A percentile compares a stretch with the other conserved stretches of the same genome.
phyloP scores from a whole-genome alignment of 2,329 filamentous ascomycete species.

The Hortaea werneckii region DNA sequence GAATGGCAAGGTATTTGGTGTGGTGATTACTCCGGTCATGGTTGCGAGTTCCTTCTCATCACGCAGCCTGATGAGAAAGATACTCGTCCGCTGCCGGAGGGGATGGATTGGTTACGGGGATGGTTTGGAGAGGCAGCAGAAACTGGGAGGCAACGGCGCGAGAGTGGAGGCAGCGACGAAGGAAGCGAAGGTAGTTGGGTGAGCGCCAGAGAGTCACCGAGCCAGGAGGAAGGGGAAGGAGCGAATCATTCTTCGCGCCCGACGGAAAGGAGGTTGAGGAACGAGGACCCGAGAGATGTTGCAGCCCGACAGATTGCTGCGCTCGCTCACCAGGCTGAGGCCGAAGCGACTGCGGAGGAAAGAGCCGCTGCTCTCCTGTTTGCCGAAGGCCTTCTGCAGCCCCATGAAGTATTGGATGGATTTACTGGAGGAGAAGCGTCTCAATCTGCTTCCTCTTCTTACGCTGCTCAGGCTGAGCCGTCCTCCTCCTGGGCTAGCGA shows the following conservation, averaged over 20 bases:
- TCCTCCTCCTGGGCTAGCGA: neutral
- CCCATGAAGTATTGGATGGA: neutral
- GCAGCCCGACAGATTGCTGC: neutral
- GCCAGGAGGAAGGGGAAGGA: too few relatives aligned
- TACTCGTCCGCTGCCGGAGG: conserved; percentile 29
- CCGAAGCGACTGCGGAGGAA: too few relatives aligned
- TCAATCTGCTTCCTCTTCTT: neutral
- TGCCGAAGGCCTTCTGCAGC: neutral
- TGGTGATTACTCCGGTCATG: conserved; percentile 79
- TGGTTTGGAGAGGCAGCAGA: conserved; percentile 15
- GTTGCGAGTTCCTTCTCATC: conserved; percentile 77
- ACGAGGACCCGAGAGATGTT: too few relatives aligned
- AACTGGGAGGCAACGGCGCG: conserved; percentile 12
- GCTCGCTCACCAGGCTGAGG: too few relatives aligned
- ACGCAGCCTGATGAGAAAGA: conserved; percentile 55
- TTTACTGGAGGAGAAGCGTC: conserved; percentile 1
- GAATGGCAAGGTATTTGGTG: conserved; percentile 89
- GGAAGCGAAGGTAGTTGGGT: too few relatives aligned
- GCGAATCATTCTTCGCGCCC: neutral
- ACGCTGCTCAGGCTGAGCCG: neutral
- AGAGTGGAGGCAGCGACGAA: conserved; percentile 10
- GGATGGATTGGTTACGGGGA: conserved; percentile 21
- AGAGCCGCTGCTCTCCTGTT: too few relatives aligned
- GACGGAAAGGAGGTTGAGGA: conserved; percentile 24
- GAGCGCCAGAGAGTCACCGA: too few relatives aligned